These are phyloP conservation scores for Phialophora tarda DNA, from an alignment of 2,329 filamentous ascomycete species.

Conservation along the genomic window DNA sequence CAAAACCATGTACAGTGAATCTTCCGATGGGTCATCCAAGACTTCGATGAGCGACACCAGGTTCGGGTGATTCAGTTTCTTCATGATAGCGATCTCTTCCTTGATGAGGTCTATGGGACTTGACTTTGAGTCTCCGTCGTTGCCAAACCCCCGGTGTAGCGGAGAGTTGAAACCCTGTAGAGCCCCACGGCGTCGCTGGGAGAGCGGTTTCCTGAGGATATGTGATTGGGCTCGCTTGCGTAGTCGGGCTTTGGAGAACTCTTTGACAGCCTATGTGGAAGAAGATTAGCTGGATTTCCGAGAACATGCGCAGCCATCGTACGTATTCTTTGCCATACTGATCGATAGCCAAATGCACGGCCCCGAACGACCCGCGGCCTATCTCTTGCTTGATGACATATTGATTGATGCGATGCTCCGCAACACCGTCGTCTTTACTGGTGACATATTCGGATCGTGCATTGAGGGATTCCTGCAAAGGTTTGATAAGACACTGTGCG, in stretches of 20 bases:
- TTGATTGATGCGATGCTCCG: constrained; percentile 89
- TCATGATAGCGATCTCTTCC: constrained; percentile 98
- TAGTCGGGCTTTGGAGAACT: constrained; percentile 92
- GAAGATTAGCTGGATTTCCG: constrained; percentile 18
- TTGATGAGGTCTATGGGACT: constrained; percentile 85
- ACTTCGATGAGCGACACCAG: constrained; percentile 94
- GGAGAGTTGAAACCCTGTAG: constrained; percentile 66
- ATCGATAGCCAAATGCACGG: constrained; percentile 87
- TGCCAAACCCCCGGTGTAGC: constrained; percentile 63
- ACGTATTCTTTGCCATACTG: constrained; percentile 94
- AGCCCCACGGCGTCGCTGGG: constrained; percentile 57
- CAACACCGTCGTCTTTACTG: constrained; percentile 79
- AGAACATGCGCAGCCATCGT: constrained; percentile 48
- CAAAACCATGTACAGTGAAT: constrained; percentile 97
- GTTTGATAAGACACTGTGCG: constrained; percentile 17
- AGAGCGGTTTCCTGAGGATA: constrained; percentile 71
- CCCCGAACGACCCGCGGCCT: constrained; percentile 92
- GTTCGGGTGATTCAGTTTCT: constrained; percentile 94
- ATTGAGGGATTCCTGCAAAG: constrained; percentile 80
- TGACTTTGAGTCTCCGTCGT: constrained; percentile 51
- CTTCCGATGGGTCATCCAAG: constrained; percentile 90
- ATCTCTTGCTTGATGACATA: constrained; percentile 95
- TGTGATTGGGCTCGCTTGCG: constrained; percentile 90
- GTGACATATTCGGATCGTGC: constrained; percentile 85
- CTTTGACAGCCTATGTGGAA: constrained; percentile 78